Evolutionary conservation across 2,329 filamentous ascomycete genomes (phyloP).

Genomic region (Penicillium carneum): DNA sequence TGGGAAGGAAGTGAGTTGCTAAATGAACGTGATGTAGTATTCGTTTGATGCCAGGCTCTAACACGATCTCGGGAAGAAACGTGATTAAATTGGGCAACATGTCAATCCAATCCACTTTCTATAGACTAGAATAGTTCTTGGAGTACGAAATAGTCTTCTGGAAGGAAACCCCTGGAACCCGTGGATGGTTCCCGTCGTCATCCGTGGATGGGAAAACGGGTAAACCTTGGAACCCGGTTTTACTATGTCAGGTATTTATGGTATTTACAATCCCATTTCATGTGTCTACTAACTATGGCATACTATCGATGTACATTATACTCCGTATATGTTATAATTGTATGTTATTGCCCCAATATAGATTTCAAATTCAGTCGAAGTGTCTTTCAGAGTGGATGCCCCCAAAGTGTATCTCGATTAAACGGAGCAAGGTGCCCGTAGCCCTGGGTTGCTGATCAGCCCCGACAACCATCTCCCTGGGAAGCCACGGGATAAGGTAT

Average conservation of each 20-base stretch:
- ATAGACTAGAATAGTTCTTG: background rate
- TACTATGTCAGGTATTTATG: conserved; percentile 1
- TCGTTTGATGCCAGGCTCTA: background rate
- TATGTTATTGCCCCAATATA: background rate
- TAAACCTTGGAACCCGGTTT: background rate
- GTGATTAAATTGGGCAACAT: background rate
- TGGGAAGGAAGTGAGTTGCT: background rate
- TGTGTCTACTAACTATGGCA: background rate
- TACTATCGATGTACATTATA: background rate
- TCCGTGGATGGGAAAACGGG: conserved; percentile 12
- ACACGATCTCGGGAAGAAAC: background rate
- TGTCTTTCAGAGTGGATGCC: background rate
- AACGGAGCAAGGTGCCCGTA: conserved; percentile 12
- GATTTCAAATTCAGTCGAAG: background rate
- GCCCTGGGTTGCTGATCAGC: conserved; percentile 19
- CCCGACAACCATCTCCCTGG: conserved; percentile 15
- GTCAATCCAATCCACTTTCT: conserved; percentile 2
- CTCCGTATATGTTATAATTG: background rate
- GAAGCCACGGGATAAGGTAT: conserved; percentile 8
- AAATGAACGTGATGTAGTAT: background rate
- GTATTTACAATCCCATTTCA: background rate
- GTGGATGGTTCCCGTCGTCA: conserved; percentile 9
- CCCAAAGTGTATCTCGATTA: conserved; percentile 9
- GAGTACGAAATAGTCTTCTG: too few relatives aligned
- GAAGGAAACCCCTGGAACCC: background rate